These are phyloP conservation scores for Phytophthora constricta DNA, from an alignment of 352 stramenopile genomes.

Conservation along the genomic window DNA sequence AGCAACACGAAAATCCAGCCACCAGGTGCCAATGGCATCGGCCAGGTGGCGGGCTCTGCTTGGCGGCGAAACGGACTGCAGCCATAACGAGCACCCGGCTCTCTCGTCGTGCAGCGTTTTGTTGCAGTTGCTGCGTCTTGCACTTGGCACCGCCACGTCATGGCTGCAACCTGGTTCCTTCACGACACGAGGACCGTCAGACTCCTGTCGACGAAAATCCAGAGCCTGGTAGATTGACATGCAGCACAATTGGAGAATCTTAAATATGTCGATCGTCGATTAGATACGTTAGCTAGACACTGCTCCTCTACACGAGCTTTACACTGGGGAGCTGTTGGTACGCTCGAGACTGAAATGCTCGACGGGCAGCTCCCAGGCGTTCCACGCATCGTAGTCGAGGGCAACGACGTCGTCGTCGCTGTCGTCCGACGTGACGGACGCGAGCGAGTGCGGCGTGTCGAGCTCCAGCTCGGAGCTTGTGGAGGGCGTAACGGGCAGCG, in stretches of 20 bases:
- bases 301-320: too few species aligned
- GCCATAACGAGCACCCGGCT: too few species aligned
- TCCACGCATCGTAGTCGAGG: slow-evolving; percentile 27
- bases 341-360: slow-evolving; percentile 26
- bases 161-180: too few species aligned
- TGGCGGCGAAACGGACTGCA: neutral
- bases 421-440: slow-evolving; percentile 40
- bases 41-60: neutral
- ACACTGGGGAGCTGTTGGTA: slow-evolving; percentile 30
- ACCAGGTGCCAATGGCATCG: neutral
- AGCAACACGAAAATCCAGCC: neutral
- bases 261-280: slow-evolving; percentile 16
- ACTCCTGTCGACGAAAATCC: neutral
- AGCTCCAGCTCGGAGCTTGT: neutral
- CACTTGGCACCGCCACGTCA: neutral
- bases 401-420: slow-evolving; percentile 33
- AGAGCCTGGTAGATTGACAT: neutral
- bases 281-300: neutral
- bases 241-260: neutral
- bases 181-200: neutral
- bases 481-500: slow-evolving; percentile 27
- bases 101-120: too few species aligned
- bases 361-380: slow-evolving; percentile 31
- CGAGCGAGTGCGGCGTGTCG: slow-evolving; percentile 8
- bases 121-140: neutral